phyloP scores from a whole-genome alignment of 176 grass and related monocot genomes.

The Lolium perenne region DNA sequence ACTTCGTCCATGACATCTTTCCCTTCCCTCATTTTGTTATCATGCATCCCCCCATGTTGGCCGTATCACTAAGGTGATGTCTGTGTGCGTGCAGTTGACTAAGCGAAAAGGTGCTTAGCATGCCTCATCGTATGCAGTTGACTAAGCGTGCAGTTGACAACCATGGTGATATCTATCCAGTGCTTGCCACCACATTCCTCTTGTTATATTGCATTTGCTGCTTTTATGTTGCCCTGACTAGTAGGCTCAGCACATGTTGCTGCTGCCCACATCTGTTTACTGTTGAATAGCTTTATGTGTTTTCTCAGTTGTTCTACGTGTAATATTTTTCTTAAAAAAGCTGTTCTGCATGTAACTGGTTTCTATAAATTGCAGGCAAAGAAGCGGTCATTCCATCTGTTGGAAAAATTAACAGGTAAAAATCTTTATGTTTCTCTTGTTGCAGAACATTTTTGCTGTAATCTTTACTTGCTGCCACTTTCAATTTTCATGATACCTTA shows the following conservation, averaged over 20 bases:
- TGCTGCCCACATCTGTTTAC: neutral
- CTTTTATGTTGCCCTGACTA: neutral
- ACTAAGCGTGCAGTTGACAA: too few species aligned
- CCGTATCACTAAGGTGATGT: neutral
- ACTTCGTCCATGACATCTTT: neutral
- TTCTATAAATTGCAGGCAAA: neutral
- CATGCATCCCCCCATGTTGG: neutral
- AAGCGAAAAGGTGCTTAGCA: neutral
- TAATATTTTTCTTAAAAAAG: too few species aligned
- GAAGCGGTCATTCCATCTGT: neutral
- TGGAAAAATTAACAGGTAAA: neutral
- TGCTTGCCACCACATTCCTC: neutral
- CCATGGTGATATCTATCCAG: neutral
- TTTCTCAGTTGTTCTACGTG: neutral
- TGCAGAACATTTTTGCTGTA: neutral
- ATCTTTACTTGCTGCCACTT: neutral
- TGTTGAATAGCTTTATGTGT: neutral
- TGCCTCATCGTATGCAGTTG: neutral
- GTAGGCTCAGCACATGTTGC: neutral
- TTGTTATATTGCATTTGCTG: neutral
- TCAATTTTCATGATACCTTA: conserved; percentile 43
- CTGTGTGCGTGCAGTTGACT: neutral
- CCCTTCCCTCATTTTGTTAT: neutral
- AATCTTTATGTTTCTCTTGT: neutral
- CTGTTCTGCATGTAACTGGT: neutral